Conservation (phyloP, 139 green algal genomes). For the Micractinium conductrix region DNA sequence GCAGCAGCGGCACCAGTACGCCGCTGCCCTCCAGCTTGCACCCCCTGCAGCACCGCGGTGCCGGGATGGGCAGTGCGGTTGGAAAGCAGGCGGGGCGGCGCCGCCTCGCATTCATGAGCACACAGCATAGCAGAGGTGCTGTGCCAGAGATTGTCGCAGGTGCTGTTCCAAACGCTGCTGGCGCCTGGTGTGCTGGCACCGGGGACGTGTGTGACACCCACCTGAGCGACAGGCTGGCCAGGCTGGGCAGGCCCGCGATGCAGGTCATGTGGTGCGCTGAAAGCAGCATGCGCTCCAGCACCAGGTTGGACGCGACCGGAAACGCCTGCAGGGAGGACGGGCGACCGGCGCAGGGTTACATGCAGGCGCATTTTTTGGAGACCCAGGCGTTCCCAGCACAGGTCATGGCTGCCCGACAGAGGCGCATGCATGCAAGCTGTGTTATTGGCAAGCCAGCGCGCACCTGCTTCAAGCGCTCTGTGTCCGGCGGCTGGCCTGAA, state of each 20-base stretch:
- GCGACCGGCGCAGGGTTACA: no score
- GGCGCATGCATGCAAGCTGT: background rate
- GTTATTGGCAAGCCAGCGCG: background rate
- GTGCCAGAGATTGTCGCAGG: no score
- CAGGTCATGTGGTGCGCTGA: background rate
- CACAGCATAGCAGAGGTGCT: no score
- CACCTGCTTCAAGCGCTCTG: constrained; percentile 3
- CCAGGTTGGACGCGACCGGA: background rate
- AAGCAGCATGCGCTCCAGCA: constrained; percentile 1
- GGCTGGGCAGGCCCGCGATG: background rate
- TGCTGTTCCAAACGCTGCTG: no score
- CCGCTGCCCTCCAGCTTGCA: background rate
- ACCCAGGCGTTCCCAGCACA: no score
- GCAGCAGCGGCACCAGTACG: background rate
- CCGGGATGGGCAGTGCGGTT: background rate
- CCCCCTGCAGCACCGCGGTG: background rate
- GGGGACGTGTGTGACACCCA: no score
- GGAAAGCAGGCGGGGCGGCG: background rate
- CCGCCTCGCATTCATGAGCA: no score
- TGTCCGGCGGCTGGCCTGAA: background rate
- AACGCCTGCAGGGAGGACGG: background rate
- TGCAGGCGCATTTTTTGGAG: no score
- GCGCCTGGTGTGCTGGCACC: no score
- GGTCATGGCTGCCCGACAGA: no score
- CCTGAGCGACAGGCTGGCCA: constrained; percentile 11